These are phyloP conservation scores for Sclerotiophoma versabilis DNA, from an alignment of 2,329 filamentous ascomycete species.

Conservation along the genomic window DNA sequence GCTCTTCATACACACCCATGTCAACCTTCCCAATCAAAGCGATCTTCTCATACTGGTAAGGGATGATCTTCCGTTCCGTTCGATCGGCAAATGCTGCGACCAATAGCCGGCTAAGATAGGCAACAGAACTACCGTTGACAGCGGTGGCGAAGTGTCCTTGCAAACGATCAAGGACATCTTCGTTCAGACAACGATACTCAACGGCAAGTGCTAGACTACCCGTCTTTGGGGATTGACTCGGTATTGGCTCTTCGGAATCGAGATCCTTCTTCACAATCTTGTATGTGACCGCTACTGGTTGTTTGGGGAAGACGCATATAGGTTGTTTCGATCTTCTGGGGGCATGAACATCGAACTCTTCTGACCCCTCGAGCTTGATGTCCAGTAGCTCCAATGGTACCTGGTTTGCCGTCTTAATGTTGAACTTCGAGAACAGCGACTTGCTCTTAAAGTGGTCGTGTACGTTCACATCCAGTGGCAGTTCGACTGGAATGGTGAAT, in stretches of 20 bases:
- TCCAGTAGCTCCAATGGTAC: slow-evolving; percentile 77
- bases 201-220: slow-evolving; percentile 70
- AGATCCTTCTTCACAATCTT: slow-evolving; percentile 69
- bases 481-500: slow-evolving; percentile 71
- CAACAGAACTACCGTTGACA: slow-evolving; percentile 57
- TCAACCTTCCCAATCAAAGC: slow-evolving; percentile 62
- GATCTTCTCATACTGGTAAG: slow-evolving; percentile 61
- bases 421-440: slow-evolving; percentile 86
- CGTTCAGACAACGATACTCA: slow-evolving; percentile 77
- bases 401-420: slow-evolving; percentile 78
- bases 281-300: slow-evolving; percentile 82
- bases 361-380: slow-evolving; percentile 74
- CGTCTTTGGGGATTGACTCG: slow-evolving; percentile 41
- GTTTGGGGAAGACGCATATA: slow-evolving; percentile 76
- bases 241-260: slow-evolving; percentile 32
- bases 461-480: slow-evolving; percentile 93
- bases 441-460: slow-evolving; percentile 92
- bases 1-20: slow-evolving; percentile 58
- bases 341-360: slow-evolving; percentile 71
- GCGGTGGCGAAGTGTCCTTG: slow-evolving; percentile 55
- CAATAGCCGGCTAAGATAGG: slow-evolving; percentile 58
- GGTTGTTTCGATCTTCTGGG: slow-evolving; percentile 51
- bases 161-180: slow-evolving; percentile 67
- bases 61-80: slow-evolving; percentile 55
- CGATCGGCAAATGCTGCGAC: slow-evolving; percentile 58